Conservation (phyloP, 768 basidiomycete species). For the Xerocomus spinulosus region DNA sequence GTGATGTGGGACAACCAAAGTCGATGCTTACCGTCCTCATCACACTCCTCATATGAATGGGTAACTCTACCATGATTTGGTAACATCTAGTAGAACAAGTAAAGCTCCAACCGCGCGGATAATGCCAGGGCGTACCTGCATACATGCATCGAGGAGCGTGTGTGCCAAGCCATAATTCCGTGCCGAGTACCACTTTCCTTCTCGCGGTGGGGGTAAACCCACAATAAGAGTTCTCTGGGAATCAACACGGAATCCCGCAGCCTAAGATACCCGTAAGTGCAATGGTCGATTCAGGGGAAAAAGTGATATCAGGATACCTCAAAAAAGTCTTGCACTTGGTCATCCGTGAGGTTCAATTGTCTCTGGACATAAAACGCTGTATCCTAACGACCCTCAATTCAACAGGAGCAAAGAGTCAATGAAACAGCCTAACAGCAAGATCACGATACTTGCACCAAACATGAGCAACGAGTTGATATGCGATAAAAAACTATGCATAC, state of each 20-base stretch:
- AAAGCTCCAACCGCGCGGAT: neutral
- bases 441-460: slow-evolving; percentile 36
- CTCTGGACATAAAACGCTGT: slow-evolving; percentile 41
- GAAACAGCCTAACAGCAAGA: slow-evolving; percentile 28
- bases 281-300: neutral
- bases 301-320: slow-evolving; percentile 28
- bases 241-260: slow-evolving; percentile 39
- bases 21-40: slow-evolving; percentile 19
- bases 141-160: slow-evolving; percentile 34
- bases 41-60: slow-evolving; percentile 21
- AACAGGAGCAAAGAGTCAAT: neutral
- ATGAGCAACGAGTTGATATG: neutral
- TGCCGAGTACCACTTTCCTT: slow-evolving; percentile 32
- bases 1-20: neutral
- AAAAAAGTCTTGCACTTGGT: slow-evolving; percentile 43
- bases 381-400: slow-evolving; percentile 29
- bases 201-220: slow-evolving; percentile 39
- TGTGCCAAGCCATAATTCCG: slow-evolving; percentile 43
- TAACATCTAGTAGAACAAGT: slow-evolving; percentile 35
- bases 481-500: slow-evolving; percentile 17
- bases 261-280: slow-evolving; percentile 21
- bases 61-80: slow-evolving; percentile 36
- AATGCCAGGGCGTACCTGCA: slow-evolving; percentile 28
- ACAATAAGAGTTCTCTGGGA: slow-evolving; percentile 39
- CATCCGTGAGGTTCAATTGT: slow-evolving; percentile 38